Conservation (phyloP, 2,329 filamentous ascomycete genomes). For the Penicillium sp. region DNA sequence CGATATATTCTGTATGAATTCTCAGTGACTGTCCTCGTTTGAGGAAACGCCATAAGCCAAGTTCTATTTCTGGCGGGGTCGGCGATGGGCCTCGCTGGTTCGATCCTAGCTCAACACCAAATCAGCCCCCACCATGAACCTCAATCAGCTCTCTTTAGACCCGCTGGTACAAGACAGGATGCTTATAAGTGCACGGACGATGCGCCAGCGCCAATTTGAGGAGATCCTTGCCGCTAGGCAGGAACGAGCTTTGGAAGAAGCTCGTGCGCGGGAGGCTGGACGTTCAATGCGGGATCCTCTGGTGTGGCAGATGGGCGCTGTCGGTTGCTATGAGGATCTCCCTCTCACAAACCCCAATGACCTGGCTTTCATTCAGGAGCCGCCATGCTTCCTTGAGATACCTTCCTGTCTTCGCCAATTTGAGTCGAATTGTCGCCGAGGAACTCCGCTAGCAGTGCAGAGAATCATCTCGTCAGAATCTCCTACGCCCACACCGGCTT, state of each 20-base stretch:
- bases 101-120: no score
- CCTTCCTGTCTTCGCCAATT: constrained; percentile 3
- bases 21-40: no score
- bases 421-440: constrained; percentile 7
- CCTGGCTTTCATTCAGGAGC: background rate
- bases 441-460: background rate
- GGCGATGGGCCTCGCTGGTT: no score
- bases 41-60: no score
- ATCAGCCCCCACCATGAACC: background rate
- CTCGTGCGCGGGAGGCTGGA: constrained; percentile 1
- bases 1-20: no score
- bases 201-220: constrained; percentile 5
- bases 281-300: background rate
- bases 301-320: background rate
- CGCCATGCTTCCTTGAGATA: background rate
- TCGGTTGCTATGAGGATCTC: constrained; percentile 7
- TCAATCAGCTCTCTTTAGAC: background rate
- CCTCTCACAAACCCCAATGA: constrained; percentile 1
- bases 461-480: background rate
- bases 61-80: no score
- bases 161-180: background rate
- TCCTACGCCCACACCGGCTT: constrained; percentile 7
- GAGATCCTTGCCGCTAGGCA: constrained; percentile 4
- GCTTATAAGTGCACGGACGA: background rate
- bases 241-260: background rate